phyloP scores from a whole-genome alignment of 139 green algal species.

The Chlorella sp. region DNA sequence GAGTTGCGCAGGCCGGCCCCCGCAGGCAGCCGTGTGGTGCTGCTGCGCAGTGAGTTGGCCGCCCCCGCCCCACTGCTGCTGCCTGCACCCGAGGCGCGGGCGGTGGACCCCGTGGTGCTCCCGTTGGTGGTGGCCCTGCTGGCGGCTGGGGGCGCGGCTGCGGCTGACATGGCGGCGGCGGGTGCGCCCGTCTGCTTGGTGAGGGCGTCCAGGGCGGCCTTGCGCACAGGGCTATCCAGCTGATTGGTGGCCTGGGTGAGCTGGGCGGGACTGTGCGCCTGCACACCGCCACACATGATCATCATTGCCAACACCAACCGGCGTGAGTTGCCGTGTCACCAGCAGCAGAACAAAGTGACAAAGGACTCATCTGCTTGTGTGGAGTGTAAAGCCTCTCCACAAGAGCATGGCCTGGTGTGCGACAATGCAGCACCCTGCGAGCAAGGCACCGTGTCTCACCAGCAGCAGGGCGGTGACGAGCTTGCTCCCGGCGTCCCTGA shows the following conservation, averaged over 20 bases:
- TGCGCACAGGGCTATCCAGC: constrained; percentile 13
- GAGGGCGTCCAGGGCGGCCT: constrained; percentile 31
- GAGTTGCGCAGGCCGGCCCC: constrained; percentile 2
- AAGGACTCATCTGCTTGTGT: too few relatives aligned
- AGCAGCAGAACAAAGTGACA: too few relatives aligned
- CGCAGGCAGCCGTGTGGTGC: not conserved
- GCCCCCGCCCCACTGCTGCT: not conserved
- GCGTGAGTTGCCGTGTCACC: too few relatives aligned
- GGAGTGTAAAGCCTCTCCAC: too few relatives aligned
- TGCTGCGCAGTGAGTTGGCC: not conserved
- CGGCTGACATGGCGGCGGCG: not conserved
- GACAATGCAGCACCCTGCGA: too few relatives aligned
- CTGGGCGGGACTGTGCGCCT: constrained; percentile 18
- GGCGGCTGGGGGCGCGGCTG: not conserved
- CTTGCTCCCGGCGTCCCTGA: constrained; percentile 56
- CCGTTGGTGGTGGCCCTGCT: not conserved
- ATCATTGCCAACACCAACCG: too few relatives aligned
- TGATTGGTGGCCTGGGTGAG: constrained; percentile 10
- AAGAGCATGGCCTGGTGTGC: not conserved
- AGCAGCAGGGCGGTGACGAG: constrained; percentile 48
- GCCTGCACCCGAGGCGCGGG: not conserved
- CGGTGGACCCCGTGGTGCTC: not conserved
- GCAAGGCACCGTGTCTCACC: constrained; percentile 23
- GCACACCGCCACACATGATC: too few relatives aligned
- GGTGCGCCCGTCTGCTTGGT: constrained; percentile 23